phyloP scores from a whole-genome alignment of 2,329 filamentous ascomycete species.

The Colletotrichum cuscutae region DNA sequence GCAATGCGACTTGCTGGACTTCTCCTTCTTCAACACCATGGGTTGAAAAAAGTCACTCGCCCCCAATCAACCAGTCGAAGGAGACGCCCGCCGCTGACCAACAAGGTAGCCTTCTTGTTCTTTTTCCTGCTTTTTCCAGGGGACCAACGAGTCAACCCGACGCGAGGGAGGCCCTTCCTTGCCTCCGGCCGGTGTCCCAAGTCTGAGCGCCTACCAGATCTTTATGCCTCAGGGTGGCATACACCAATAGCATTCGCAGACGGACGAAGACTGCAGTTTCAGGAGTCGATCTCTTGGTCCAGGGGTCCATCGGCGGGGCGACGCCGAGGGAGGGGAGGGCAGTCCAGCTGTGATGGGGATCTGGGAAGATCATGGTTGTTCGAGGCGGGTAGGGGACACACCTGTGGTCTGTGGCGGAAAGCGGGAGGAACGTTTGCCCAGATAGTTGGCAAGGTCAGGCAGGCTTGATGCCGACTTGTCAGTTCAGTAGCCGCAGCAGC shows the following conservation, averaged over 20 bases:
- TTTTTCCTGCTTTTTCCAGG: neutral
- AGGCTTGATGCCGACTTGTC: slow-evolving; percentile 10
- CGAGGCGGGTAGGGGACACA: neutral
- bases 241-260: slow-evolving; percentile 25
- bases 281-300: slow-evolving; percentile 35
- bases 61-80: slow-evolving; percentile 27
- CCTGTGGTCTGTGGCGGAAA: slow-evolving; percentile 11
- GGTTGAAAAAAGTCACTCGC: neutral
- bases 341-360: neutral
- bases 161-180: slow-evolving; percentile 23
- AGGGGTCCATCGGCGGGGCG: slow-evolving; percentile 32
- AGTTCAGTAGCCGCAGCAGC: slow-evolving; percentile 13
- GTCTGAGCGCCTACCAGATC: slow-evolving; percentile 33
- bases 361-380: slow-evolving; percentile 27
- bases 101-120: slow-evolving; percentile 2
- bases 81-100: slow-evolving; percentile 19
- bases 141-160: slow-evolving; percentile 31
- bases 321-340: slow-evolving; percentile 6
- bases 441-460: slow-evolving; percentile 14
- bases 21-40: neutral
- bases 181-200: slow-evolving; percentile 24
- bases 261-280: slow-evolving; percentile 35
- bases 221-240: slow-evolving; percentile 35
- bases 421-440: slow-evolving; percentile 16
- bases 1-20: slow-evolving; percentile 5